A percentile compares a stretch with the other conserved stretches of the same genome.
Evolutionary conservation across 1,139 yeast species (phyloP).

Genomic region (Pichia kudriavzevii): DNA sequence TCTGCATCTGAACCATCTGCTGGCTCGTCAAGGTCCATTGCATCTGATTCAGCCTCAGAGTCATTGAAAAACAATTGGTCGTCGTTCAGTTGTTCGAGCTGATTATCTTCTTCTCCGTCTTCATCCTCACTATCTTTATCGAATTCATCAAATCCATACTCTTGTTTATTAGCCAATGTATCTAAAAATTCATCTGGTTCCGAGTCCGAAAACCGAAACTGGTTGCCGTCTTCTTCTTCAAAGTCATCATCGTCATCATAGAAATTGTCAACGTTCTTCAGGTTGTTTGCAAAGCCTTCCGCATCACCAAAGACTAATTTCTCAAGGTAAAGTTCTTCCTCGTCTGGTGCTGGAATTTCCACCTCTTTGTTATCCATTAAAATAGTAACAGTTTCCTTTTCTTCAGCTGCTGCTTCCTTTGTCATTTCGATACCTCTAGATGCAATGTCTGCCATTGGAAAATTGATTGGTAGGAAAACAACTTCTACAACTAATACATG

Average conservation of each 20-base stretch:
- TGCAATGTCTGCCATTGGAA: too few species aligned
- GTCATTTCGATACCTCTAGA: too few species aligned
- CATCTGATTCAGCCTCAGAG: constrained; percentile 34
- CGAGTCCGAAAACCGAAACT: constrained; percentile 25
- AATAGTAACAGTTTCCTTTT: constrained; percentile 4
- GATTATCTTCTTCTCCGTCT: constrained; percentile 27
- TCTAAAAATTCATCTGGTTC: constrained; percentile 25
- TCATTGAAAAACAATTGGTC: constrained; percentile 63
- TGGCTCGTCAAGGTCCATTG: constrained; percentile 36
- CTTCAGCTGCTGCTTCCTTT: too few species aligned
- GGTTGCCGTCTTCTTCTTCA: constrained; percentile 16
- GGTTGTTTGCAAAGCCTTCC: constrained; percentile 65
- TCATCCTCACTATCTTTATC: constrained; percentile 26
- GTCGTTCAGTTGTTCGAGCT: constrained; percentile 38
- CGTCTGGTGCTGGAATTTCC: constrained; percentile 60
- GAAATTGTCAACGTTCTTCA: constrained; percentile 52
- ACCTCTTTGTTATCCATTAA: constrained; percentile 12
- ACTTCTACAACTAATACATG: too few species aligned
- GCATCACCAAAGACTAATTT: constrained; percentile 85
- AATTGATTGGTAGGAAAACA: too few species aligned
- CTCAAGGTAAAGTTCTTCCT: constrained; percentile 72
- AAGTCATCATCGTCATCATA: constrained; percentile 37
- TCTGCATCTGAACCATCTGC: constrained; percentile 29
- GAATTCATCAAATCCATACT: constrained; percentile 30
- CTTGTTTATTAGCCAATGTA: constrained; percentile 16